phyloP scores from a whole-genome alignment of 2,329 filamentous ascomycete species.

The Botryotinia convoluta region DNA sequence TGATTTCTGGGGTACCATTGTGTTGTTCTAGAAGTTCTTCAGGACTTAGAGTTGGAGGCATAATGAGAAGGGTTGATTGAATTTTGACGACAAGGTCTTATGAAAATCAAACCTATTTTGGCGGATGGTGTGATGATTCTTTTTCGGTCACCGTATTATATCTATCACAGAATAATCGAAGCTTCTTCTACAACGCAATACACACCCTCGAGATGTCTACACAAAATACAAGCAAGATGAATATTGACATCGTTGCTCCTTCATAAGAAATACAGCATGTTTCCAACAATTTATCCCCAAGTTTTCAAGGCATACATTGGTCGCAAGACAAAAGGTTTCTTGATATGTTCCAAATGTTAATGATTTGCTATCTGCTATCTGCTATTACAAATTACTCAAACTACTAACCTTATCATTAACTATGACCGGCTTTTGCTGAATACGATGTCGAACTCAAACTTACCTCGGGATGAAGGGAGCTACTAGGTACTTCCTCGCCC shows the following conservation, averaged over 20 bases:
- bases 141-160: background rate
- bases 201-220: background rate
- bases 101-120: constrained; percentile 1
- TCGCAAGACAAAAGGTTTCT: background rate
- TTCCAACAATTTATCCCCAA: background rate
- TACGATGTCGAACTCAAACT: background rate
- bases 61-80: constrained; percentile 5
- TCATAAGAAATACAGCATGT: background rate
- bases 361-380: background rate
- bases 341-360: background rate
- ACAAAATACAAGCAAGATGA: background rate
- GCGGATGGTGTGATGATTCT: background rate
- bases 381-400: background rate
- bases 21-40: background rate
- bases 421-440: background rate
- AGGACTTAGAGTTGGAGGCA: background rate
- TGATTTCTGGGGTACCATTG: constrained; percentile 4
- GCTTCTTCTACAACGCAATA: background rate
- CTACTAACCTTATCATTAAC: background rate
- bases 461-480: background rate
- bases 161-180: background rate
- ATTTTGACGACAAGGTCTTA: constrained; percentile 7
- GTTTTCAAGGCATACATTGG: background rate
- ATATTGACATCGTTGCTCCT: background rate
- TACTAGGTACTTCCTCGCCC: background rate